Percentiles rank a stretch among this genome's conserved stretches.
phyloP scores from a whole-genome alignment of 169 alveolate genomes.

The Plasmodium malariae region DNA sequence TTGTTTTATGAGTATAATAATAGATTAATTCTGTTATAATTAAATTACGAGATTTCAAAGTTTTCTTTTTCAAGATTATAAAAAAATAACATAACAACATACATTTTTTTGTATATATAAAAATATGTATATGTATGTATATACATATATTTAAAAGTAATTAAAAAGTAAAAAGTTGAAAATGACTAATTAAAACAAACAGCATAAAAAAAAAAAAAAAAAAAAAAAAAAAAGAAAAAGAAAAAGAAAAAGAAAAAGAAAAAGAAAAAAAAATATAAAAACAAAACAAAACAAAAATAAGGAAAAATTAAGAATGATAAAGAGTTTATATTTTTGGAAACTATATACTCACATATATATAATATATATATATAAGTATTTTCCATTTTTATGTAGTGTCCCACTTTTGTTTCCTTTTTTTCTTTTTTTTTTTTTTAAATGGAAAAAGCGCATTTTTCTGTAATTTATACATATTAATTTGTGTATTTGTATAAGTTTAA shows the following conservation, averaged over 20 bases:
- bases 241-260: neutral
- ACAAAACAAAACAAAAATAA: neutral
- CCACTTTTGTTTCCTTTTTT: neutral
- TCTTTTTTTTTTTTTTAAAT: neutral
- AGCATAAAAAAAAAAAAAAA: neutral
- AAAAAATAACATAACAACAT: slow-evolving; percentile 6
- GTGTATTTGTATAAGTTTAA: neutral
- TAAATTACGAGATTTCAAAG: neutral
- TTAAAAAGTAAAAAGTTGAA: slow-evolving; percentile 6
- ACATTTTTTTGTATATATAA: slow-evolving; percentile 13
- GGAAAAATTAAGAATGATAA: neutral
- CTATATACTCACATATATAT: neutral
- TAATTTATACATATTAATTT: neutral
- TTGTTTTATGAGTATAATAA: slow-evolving; percentile 26
- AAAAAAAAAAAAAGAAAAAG: neutral
- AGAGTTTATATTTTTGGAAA: neutral
- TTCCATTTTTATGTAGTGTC: neutral
- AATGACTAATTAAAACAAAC: neutral
- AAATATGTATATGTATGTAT: neutral
- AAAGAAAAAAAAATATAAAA: neutral
- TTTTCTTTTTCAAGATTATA: slow-evolving; percentile 10
- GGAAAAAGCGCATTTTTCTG: neutral
- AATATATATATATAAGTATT: too few relatives aligned
- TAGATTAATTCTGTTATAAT: slow-evolving; percentile 20
- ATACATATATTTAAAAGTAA: neutral